phyloP scores from a whole-genome alignment of 768 basidiomycete species.

The Butyriboletus loyo region DNA sequence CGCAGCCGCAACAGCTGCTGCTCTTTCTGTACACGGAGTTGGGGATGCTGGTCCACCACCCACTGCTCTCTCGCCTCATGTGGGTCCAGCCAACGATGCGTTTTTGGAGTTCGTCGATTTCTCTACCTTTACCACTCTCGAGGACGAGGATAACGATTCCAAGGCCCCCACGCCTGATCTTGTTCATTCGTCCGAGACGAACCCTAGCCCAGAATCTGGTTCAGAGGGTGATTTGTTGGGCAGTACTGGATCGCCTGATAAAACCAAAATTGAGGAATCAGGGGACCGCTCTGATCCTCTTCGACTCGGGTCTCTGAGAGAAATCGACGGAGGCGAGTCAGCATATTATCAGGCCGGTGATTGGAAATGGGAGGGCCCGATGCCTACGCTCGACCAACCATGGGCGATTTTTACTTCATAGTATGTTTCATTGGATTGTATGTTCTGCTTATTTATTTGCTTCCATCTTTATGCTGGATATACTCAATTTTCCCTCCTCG shows the following conservation, averaged over 20 bases:
- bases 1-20: slow-evolving; percentile 30
- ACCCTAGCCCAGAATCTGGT: slow-evolving; percentile 73
- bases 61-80: slow-evolving; percentile 34
- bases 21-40: slow-evolving; percentile 23
- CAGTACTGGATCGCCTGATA: slow-evolving; percentile 43
- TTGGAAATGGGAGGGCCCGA: slow-evolving; percentile 74
- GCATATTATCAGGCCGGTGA: slow-evolving; percentile 54
- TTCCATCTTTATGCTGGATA: slow-evolving; percentile 43
- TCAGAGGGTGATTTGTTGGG: slow-evolving; percentile 57
- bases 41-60: slow-evolving; percentile 32
- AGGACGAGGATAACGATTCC: slow-evolving; percentile 60
- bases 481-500: slow-evolving; percentile 21
- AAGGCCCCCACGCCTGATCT: slow-evolving; percentile 77
- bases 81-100: slow-evolving; percentile 34
- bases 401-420: slow-evolving; percentile 64
- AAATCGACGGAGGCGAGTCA: slow-evolving; percentile 74
- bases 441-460: slow-evolving; percentile 40
- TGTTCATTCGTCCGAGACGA: slow-evolving; percentile 65
- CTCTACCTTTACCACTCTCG: slow-evolving; percentile 49
- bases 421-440: slow-evolving; percentile 23
- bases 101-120: slow-evolving; percentile 66
- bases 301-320: slow-evolving; percentile 59
- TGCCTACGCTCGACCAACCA: slow-evolving; percentile 62
- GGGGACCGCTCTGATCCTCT: slow-evolving; percentile 45
- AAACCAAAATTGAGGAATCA: slow-evolving; percentile 53